Percentiles rank a stretch among this genome's conserved stretches.
phyloP scores from a whole-genome alignment of 345 rosid genomes.

The Gossypium herbaceum region DNA sequence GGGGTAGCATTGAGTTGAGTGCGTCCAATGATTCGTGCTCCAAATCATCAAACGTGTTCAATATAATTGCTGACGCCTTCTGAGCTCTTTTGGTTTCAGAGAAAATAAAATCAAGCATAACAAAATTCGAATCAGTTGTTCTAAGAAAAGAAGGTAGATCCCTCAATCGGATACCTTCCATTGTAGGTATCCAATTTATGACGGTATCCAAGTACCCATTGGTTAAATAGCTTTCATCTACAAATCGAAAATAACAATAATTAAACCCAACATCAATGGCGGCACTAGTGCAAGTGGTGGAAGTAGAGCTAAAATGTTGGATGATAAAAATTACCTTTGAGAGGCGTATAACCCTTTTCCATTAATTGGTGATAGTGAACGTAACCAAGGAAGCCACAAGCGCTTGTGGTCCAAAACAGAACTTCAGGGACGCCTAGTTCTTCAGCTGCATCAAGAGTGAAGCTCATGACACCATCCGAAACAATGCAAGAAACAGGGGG shows the following conservation, averaged over 20 bases:
- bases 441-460: slow-evolving; percentile 37
- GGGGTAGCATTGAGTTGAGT: slow-evolving; percentile 35
- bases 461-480: slow-evolving; percentile 39
- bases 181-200: slow-evolving; percentile 44
- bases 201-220: slow-evolving; percentile 46
- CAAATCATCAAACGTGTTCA: slow-evolving; percentile 45
- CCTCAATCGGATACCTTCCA: slow-evolving; percentile 37
- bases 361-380: slow-evolving; percentile 23
- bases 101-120: slow-evolving; percentile 12
- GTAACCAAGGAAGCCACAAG: slow-evolving; percentile 34
- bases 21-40: slow-evolving; percentile 33
- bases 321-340: slow-evolving; percentile 32
- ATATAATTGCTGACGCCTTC: slow-evolving; percentile 41
- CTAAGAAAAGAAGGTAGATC: slow-evolving; percentile 45
- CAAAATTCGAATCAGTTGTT: slow-evolving; percentile 33
- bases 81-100: slow-evolving; percentile 28
- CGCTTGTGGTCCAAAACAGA: slow-evolving; percentile 45
- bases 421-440: slow-evolving; percentile 38
- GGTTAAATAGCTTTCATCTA: slow-evolving; percentile 43
- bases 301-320: background rate
- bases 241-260: background rate
- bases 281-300: background rate
- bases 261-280: background rate
- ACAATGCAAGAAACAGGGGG: slow-evolving; percentile 41
- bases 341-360: slow-evolving; percentile 36